A percentile compares a stretch with the other conserved stretches of the same genome.
phyloP scores from a whole-genome alignment of 768 basidiomycete species.

The Tulasnella sp. region DNA sequence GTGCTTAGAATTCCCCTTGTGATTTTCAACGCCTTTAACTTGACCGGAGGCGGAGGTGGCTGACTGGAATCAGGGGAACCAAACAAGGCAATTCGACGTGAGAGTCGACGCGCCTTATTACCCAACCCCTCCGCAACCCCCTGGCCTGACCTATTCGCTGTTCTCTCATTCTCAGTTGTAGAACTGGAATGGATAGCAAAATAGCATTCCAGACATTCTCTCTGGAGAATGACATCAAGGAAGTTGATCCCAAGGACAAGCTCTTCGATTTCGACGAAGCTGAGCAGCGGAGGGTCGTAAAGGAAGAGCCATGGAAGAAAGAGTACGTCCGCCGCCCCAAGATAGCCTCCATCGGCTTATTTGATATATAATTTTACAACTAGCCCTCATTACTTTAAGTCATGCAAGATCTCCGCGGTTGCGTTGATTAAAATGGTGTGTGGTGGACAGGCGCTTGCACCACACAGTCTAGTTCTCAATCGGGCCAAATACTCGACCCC shows the following conservation, averaged over 20 bases:
- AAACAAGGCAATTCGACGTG: not conserved
- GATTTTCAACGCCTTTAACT: not conserved
- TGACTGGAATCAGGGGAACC: not conserved
- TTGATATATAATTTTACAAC: not conserved
- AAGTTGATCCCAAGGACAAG: conserved; percentile 70
- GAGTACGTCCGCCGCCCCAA: conserved; percentile 52
- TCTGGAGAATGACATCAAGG: conserved; percentile 63
- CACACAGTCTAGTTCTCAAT: not conserved
- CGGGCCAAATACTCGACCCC: not conserved
- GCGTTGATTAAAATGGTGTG: conserved; percentile 52
- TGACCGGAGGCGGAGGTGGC: not conserved
- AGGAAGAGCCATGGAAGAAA: conserved; percentile 75
- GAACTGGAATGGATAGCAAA: conserved; percentile 37
- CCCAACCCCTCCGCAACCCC: conserved; percentile 8
- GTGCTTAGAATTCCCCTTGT: not conserved
- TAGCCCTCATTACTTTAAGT: conserved; percentile 48
- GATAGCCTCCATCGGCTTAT: not conserved
- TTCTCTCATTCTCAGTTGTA: not conserved
- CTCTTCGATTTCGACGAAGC: conserved; percentile 73
- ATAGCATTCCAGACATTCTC: conserved; percentile 68
- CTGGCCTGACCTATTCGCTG: not conserved
- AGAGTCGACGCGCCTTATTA: not conserved
- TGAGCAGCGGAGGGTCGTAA: conserved; percentile 61
- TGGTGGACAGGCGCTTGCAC: conserved; percentile 10
- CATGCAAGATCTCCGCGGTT: conserved; percentile 48